Base-by-base conservation (phyloP, 139 green algal species). In the Diplosphaera chodatii region DNA sequence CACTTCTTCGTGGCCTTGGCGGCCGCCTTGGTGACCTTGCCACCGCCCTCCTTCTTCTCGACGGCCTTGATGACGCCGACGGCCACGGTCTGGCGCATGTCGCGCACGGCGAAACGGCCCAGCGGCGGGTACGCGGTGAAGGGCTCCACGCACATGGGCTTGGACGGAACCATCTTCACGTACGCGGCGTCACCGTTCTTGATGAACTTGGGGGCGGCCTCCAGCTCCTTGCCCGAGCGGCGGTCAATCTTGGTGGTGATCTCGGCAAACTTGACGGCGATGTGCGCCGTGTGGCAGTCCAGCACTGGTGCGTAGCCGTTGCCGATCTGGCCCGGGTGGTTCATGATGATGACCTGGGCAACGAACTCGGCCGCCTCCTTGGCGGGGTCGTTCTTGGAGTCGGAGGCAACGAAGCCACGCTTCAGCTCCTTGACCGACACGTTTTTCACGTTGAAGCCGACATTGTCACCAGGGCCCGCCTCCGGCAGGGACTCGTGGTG, bases 381-480 rank as follows among this genome's bases (percentile, higher is more conserved):
- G 55, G 82, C 84, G 28, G 86, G 84, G 71, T 88, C 83, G 63
- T 86, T 86, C 69, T 87, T 89, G 72, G 86, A 88, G 73, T 89
- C 86, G 29, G 86, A 93, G 68, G 80, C 71, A 32, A 90, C 79
- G 20, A 71, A 84, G 48, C 84, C 84, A 59, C 82, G 73, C 78
- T 87, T 86, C 69, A 91, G 78, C 74, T 84, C 77, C 56, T 82
- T 84, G 21, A 87, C 79, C 27, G 80, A 84, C 56, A 97, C 76
- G 56, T 80, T 81, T 89, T 99, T 99, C 79, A 99, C 93, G 88
- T 99, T 98, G 87, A 99, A 97, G 88, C 95, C 95, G 32, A 99
- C 95, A 83, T 99, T 99, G 93, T 99, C 95, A 76, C 95, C 95
- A 68, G 95, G 93, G 68, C 83, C 82, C 62, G 90, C 90, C 86